phyloP scores from a whole-genome alignment of 805 yeast genomes.

The Lachancea kluyveri region DNA sequence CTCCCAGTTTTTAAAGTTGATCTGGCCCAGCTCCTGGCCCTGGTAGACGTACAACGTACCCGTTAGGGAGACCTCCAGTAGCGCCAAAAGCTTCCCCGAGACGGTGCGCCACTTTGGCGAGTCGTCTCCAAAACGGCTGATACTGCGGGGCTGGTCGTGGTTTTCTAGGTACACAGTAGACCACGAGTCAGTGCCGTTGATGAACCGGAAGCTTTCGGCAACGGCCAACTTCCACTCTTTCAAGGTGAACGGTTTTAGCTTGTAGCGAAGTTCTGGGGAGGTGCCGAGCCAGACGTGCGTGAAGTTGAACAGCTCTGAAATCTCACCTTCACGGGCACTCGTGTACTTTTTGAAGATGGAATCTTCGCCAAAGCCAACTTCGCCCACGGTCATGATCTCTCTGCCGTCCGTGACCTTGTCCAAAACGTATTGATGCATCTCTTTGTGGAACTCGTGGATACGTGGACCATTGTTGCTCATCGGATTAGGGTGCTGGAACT shows the following conservation, averaged over 20 bases:
- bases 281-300: slow-evolving; percentile 34
- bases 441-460: slow-evolving; percentile 52
- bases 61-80: slow-evolving; percentile 39
- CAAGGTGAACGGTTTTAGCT: slow-evolving; percentile 26
- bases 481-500: slow-evolving; percentile 35
- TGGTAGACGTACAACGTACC: slow-evolving; percentile 53
- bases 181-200: slow-evolving; percentile 51
- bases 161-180: slow-evolving; percentile 49
- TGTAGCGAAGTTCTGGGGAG: slow-evolving; percentile 32
- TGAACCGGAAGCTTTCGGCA: slow-evolving; percentile 31
- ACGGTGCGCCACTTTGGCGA: slow-evolving; percentile 29
- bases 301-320: slow-evolving; percentile 37
- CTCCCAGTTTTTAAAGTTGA: slow-evolving; percentile 41
- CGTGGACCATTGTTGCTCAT: slow-evolving; percentile 43
- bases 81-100: slow-evolving; percentile 45
- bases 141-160: slow-evolving; percentile 52
- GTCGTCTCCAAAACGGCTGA: slow-evolving; percentile 46
- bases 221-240: slow-evolving; percentile 38
- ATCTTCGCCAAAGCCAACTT: no score
- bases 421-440: slow-evolving; percentile 38
- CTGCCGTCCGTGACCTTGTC: slow-evolving; percentile 31
- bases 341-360: no score
- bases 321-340: slow-evolving; percentile 31
- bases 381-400: slow-evolving; percentile 54
- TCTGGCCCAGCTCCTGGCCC: slow-evolving; percentile 56